Evolutionary conservation across 345 rosid genomes (phyloP).

Genomic region (Theobroma cacao): DNA sequence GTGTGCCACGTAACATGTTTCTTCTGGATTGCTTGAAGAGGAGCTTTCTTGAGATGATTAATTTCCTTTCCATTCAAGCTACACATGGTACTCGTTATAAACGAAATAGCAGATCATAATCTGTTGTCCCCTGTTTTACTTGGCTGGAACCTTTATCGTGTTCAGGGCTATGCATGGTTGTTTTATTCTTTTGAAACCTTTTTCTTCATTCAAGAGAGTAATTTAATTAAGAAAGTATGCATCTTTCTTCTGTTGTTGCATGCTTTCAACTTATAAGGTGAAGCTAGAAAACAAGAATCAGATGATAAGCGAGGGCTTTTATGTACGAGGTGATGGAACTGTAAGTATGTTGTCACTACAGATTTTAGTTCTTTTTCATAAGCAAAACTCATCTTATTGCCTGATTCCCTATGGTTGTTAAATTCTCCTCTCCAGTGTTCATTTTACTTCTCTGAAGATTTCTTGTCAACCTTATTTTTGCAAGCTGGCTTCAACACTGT

Average conservation of each 20-base stretch:
- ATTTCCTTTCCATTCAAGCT: not conserved
- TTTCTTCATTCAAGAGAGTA: not conserved
- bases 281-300: conserved; percentile 40
- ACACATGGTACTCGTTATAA: not conserved
- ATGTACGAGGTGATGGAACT: conserved; percentile 60
- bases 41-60: not conserved
- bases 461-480: conserved; percentile 31
- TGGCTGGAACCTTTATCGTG: not conserved
- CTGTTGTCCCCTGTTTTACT: not conserved
- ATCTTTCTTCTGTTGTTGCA: conserved; percentile 2
- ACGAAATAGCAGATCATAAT: not conserved
- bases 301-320: conserved; percentile 47
- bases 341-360: conserved; percentile 32
- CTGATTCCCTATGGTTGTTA: not conserved
- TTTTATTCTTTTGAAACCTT: not conserved
- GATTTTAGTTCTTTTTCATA: not conserved
- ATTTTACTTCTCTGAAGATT: conserved; percentile 33
- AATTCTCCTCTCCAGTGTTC: conserved; percentile 29
- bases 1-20: not conserved
- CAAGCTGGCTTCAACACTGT: conserved; percentile 32
- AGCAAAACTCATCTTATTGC: not conserved
- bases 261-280: conserved; percentile 21
- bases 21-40: not conserved
- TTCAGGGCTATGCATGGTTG: not conserved
- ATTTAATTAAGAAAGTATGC: not conserved